These are phyloP conservation scores for Zymoseptoria pseudotritici DNA, from an alignment of 2,329 filamentous ascomycete genomes.

Conservation along the genomic window DNA sequence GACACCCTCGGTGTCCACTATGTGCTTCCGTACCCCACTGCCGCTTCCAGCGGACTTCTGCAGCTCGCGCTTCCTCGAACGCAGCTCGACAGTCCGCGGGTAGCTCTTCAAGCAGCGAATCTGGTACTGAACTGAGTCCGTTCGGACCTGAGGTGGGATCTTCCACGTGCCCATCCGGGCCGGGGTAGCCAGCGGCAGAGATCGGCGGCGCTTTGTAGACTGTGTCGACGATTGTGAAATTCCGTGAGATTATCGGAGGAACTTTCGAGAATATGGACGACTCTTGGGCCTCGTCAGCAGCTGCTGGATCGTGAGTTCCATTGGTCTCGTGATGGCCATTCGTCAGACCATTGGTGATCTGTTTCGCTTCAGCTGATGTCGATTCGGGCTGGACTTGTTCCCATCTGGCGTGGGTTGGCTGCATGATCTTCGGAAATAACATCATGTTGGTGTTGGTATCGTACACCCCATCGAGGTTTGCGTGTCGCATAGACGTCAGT, in stretches of 20 bases:
- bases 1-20: conserved; percentile 42
- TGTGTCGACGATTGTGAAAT: conserved; percentile 57
- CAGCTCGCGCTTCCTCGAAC: conserved; percentile 58
- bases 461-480: conserved; percentile 71
- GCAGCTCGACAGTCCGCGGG: conserved; percentile 64
- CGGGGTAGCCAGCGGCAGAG: conserved; percentile 52
- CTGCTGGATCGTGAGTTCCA: conserved; percentile 14
- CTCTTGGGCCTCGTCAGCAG: conserved; percentile 9
- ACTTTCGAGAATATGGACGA: conserved; percentile 46
- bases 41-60: conserved; percentile 64
- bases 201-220: conserved; percentile 52
- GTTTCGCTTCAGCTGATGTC: conserved; percentile 16
- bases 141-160: conserved; percentile 39
- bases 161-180: conserved; percentile 45
- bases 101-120: conserved; percentile 59
- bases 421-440: conserved; percentile 80
- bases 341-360: conserved; percentile 16
- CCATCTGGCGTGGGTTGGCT: conserved; percentile 79
- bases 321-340: conserved; percentile 19
- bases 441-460: conserved; percentile 90
- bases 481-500: conserved; percentile 60
- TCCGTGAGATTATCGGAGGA: conserved; percentile 51
- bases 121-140: conserved; percentile 57
- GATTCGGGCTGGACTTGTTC: conserved; percentile 56
- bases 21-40: conserved; percentile 64